Base-by-base conservation (phyloP, 1,284 basidiomycete genomes). In the Fomitopsis palustris region DNA sequence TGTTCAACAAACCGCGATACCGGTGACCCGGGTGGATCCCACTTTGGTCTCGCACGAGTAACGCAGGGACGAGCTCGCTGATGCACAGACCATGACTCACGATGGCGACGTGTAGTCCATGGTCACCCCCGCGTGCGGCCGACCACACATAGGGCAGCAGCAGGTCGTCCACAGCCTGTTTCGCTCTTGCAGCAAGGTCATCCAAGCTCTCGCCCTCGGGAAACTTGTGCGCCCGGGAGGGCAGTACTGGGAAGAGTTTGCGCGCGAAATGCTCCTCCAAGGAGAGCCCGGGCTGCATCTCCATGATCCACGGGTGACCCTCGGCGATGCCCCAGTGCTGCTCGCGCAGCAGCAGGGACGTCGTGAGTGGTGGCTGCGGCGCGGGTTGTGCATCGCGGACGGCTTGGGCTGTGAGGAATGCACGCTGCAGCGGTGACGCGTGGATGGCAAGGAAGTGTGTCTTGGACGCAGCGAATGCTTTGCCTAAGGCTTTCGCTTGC, bases 81-180 rank as follows among this genome's bases (percentile, higher is more conserved):
- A 95, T 88, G 70, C 86, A 88, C 42, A 93, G 72, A 0, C 93
- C 92, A 70, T 95, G 92, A 71, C 92, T 92, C 33, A 93, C 87
- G 49, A 95, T 70, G 1, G 86, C 88, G 38, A 94, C 72, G 65
- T 91, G 84, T 7, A 81, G 70, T 19, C 74, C 75, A 52, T 70
- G 73, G 59, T 61, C 68, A 21, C 74, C 76, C 19, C 75, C 72
- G 41, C 69, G 68, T 42, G 75, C 76, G 0, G 78, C 76, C 17
- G 71, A 67, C 67, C 70, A 65, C 16, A 92, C 71, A 59, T 86
- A 80, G 0, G 88, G 85, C 64, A 91, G 69, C 27, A 93, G 72
- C 23, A 87, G 73, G 9, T 87, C 76, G 23, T 83, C 70, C 23
- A 93, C 75, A n/a, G 80, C 82, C 51, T 74, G 71, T 45, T 81